Evolutionary conservation across 2,329 filamentous ascomycete genomes (phyloP).

Genomic region (Stagonosporopsis vannaccii): DNA sequence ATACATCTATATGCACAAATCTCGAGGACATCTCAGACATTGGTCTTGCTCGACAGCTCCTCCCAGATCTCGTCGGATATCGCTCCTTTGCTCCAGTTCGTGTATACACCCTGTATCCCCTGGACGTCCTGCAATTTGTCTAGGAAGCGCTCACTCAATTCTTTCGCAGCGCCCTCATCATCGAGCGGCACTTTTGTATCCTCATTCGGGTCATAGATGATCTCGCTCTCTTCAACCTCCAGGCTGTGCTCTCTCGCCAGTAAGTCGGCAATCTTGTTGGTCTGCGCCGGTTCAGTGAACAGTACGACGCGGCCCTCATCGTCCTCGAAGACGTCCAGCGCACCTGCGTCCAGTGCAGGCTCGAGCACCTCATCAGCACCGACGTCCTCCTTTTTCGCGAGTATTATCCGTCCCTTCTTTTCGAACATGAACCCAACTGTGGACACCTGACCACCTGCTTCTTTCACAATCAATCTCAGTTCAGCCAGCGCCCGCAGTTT

Average conservation of each 20-base stretch:
- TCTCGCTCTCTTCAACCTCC: conserved; percentile 76
- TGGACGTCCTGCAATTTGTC: conserved; percentile 71
- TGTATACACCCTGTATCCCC: conserved; percentile 80
- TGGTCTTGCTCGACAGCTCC: conserved; percentile 48
- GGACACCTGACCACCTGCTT: conserved; percentile 71
- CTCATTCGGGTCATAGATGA: conserved; percentile 83
- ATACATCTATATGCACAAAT: conserved; percentile 32
- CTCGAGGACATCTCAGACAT: conserved; percentile 32
- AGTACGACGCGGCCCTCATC: conserved; percentile 75
- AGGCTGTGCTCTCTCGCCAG: conserved; percentile 70
- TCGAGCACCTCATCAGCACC: conserved; percentile 78
- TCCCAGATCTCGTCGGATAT: conserved; percentile 50
- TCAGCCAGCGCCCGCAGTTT: conserved; percentile 77
- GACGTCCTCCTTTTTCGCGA: conserved; percentile 66
- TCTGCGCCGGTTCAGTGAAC: conserved; percentile 71
- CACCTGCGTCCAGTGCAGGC: conserved; percentile 83
- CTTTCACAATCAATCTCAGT: conserved; percentile 74
- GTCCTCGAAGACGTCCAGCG: conserved; percentile 74
- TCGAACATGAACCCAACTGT: conserved; percentile 86
- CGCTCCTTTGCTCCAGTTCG: conserved; percentile 64
- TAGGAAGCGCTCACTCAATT: conserved; percentile 65
- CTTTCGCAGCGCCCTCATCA: conserved; percentile 61
- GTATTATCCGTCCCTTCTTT: conserved; percentile 76
- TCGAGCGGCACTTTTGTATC: conserved; percentile 75
- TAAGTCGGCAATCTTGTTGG: conserved; percentile 68